A percentile compares a stretch with the other conserved stretches of the same genome.
phyloP scores from a whole-genome alignment of 768 basidiomycete species.

The Boletus edulis region DNA sequence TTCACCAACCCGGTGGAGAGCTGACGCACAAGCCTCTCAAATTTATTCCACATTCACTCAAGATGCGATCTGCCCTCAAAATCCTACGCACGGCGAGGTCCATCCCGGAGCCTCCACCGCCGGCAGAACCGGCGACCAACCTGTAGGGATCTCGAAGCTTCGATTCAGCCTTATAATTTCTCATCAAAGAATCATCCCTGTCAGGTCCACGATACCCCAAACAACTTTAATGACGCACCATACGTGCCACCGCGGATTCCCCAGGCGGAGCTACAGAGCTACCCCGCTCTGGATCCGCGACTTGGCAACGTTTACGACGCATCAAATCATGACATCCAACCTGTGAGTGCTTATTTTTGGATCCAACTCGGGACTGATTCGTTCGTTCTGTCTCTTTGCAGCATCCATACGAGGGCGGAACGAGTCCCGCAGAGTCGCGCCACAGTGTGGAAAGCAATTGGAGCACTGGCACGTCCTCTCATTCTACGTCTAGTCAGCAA shows the following conservation, averaged over 20 bases:
- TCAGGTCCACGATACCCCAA: no score
- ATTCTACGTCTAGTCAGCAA: slow-evolving; percentile 20
- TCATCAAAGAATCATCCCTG: slow-evolving; percentile 7
- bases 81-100: slow-evolving; percentile 16
- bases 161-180: slow-evolving; percentile 9
- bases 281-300: slow-evolving; percentile 16
- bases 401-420: slow-evolving; percentile 18
- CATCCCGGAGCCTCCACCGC: slow-evolving; percentile 11
- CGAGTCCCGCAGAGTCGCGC: slow-evolving; percentile 26
- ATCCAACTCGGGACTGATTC: background rate
- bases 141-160: slow-evolving; percentile 7
- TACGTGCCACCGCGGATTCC: slow-evolving; percentile 28
- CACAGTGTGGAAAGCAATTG: slow-evolving; percentile 26
- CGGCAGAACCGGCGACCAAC: slow-evolving; percentile 12
- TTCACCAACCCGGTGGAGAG: slow-evolving; percentile 12
- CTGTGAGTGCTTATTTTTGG: slow-evolving; percentile 14
- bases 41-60: slow-evolving; percentile 14
- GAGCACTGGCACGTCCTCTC: slow-evolving; percentile 23
- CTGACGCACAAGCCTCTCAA: slow-evolving; percentile 5
- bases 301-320: slow-evolving; percentile 4
- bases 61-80: slow-evolving; percentile 5
- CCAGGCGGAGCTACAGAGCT: slow-evolving; percentile 18
- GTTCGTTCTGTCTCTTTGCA: background rate
- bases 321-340: slow-evolving; percentile 12
- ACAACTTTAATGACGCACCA: slow-evolving; percentile 19